These are phyloP conservation scores for Exophiala alcalophila DNA, from an alignment of 2,329 filamentous ascomycete genomes.

Conservation along the genomic window DNA sequence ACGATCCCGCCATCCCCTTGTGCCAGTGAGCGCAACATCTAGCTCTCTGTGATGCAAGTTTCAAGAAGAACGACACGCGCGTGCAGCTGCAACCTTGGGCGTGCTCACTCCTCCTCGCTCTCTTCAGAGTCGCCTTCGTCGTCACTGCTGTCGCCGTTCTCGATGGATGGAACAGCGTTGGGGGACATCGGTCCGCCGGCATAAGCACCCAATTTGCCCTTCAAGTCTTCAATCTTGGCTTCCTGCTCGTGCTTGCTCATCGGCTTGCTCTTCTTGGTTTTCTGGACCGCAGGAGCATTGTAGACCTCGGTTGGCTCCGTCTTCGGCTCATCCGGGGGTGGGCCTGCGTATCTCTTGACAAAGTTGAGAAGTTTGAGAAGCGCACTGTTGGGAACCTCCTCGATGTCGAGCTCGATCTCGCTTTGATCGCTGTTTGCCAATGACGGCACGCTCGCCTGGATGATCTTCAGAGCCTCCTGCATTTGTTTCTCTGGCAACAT, in stretches of 20 bases:
- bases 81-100: no score
- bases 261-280: constrained; percentile 52
- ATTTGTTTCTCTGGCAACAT: constrained; percentile 76
- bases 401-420: constrained; percentile 50
- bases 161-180: constrained; percentile 44
- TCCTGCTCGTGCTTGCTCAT: constrained; percentile 53
- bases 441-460: constrained; percentile 76
- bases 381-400: constrained; percentile 48
- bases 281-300: constrained; percentile 37
- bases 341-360: constrained; percentile 47
- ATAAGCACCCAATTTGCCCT: constrained; percentile 47
- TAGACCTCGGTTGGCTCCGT: constrained; percentile 28
- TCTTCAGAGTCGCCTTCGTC: constrained; percentile 50
- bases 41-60: no score
- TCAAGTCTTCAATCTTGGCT: constrained; percentile 48
- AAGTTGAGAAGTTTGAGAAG: constrained; percentile 46
- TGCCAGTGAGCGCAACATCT: no score
- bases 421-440: constrained; percentile 56
- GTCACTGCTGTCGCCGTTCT: constrained; percentile 46
- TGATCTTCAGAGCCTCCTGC: constrained; percentile 78
- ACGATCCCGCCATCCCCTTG: no score
- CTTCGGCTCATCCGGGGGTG: constrained; percentile 44
- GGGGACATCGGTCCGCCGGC: constrained; percentile 42
- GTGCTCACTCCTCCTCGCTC: constrained; percentile 52
- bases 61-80: no score